Evolutionary conservation across 805 yeast genomes (phyloP), one percentile per base, ranked within the genome.

Genomic region (Zygotorulaspora florentina): DNA sequence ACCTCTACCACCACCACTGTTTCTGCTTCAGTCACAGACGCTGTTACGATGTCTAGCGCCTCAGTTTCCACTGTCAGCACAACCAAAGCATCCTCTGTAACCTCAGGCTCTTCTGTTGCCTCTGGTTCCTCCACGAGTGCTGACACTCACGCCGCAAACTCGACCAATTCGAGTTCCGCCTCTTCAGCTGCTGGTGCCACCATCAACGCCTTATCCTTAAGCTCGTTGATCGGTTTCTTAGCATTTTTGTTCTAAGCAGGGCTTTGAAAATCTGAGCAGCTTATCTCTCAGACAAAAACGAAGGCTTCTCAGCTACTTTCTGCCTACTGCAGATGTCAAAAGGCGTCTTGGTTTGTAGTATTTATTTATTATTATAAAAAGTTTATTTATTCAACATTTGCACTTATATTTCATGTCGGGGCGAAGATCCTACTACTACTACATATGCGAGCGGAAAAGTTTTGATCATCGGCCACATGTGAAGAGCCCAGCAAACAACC

Each of bases 1-100:
- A 64, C 68, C 33, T 50, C 68, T 2, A 65, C 69, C 35, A 65
- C 70, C n/a, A 62, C 67, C 25, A 53, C 62, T 33, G 54, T 53
- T 13, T 53, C 61, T 39, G 43, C 42, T 8, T 8, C 16, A 15
- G 15, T 49, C 15, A 43, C 50, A 26, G 53, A 49, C 39, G 50
- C 43, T n/a, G 48, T 27, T 23, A 41, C 50, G 10, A n/a, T 48
- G n/a, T 8, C 29, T 11, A 13, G 15, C 51, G 44, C 26, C 39
- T 27, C 29, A 11, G 28, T 18, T 28, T 17, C 37, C 12, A 43
- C 42, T n/a, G 18, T 47, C 10, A 12, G 36, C 3, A 9, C 46
- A 31, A 40, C 51, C 18, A 12, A 17, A n/a, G 27, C 42, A 15
- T 16, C 27, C 16, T 23, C 39, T 1, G 40, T 4, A 20, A 10